Evolutionary conservation across 139 green algal genomes (phyloP), one percentile per base, ranked within the genome.

Genomic region (Penium margaritaceum): DNA sequence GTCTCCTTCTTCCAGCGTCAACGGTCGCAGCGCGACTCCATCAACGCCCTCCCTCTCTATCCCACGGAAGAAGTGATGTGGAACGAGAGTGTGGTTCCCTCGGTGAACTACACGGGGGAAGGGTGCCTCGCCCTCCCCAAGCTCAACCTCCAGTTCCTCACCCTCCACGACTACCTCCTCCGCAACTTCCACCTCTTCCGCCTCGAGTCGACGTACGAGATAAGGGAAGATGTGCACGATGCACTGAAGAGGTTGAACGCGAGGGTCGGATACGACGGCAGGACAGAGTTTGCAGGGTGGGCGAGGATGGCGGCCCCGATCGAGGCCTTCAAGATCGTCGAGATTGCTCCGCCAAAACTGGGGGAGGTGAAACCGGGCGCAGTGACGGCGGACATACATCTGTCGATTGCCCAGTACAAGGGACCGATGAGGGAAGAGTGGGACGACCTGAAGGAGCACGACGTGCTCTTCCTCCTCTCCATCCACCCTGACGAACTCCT

Each of bases 61-160:
- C 94, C 94, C 12, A 97, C 89, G 27, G 94, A 99, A 79, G 68
- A 83, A 27, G 75, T 97, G 44, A 85, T 99, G 63, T 96, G 90
- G 88, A 90, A 97, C 70, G 87, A 92, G 70, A 86, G 86, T 62
- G 81, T 92, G 76, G 81, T 93, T 7, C 87, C 87, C 27, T 82
- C 38, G 35, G 61, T 71, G 37, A 39, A 82, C 64, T 81, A 70
- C 67, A 78, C 76, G 74, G 91, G 88, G 5, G 87, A 93, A 65
- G 68, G 75, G 30, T 86, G 86, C 37, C 84, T 98, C 37, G 90
- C 93, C 21, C 87, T 99, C 63, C 93, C 93, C 32, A 96, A 96
- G 81, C 87, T 99, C 33, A 99, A 97, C 86, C 86, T 99, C 61
- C 94, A 99, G 87, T 99, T 98, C 82, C 87, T 99, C 19, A 96